Evolutionary conservation across 441 rosid species (phyloP).

Genomic region (Heliophila coronopifolia): DNA sequence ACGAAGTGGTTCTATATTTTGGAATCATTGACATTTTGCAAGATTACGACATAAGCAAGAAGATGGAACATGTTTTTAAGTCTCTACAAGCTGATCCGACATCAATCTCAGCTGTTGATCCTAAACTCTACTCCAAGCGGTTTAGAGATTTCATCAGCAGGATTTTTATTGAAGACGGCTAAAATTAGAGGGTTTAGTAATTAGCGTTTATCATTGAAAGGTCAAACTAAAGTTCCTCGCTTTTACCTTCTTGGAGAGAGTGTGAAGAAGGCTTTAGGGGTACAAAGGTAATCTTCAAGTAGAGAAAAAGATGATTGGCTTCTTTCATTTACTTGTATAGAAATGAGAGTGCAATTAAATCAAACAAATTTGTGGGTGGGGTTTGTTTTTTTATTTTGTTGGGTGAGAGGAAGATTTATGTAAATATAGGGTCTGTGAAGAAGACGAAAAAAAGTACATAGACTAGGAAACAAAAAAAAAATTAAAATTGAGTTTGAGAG

Average conservation of each 20-base stretch:
- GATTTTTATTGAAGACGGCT: slow-evolving; percentile 43
- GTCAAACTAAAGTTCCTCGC: slow-evolving; percentile 8
- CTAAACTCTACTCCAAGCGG: slow-evolving; percentile 45
- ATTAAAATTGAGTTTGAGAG: background rate
- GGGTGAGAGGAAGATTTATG: slow-evolving; percentile 15
- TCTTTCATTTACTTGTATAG: slow-evolving; percentile 14
- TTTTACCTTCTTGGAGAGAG: background rate
- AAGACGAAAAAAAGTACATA: slow-evolving; percentile 20
- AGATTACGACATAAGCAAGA: slow-evolving; percentile 43
- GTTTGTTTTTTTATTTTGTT: background rate
- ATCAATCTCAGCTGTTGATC: slow-evolving; percentile 51
- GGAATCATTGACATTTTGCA: slow-evolving; percentile 48
- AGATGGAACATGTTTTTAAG: slow-evolving; percentile 43
- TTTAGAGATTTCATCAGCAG: slow-evolving; percentile 43
- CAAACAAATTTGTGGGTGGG: slow-evolving; percentile 22
- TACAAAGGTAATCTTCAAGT: background rate
- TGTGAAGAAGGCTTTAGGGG: background rate
- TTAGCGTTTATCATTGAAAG: background rate
- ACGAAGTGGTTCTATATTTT: slow-evolving; percentile 40
- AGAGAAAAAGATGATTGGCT: background rate
- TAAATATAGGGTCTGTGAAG: slow-evolving; percentile 29
- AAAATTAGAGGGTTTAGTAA: background rate
- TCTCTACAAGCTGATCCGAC: slow-evolving; percentile 41
- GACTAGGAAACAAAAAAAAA: background rate
- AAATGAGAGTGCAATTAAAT: slow-evolving; percentile 19